Evolutionary conservation across 2,329 filamentous ascomycete species (phyloP), one percentile per base, ranked within the genome.

Genomic region (Verticillium alfalfae): DNA sequence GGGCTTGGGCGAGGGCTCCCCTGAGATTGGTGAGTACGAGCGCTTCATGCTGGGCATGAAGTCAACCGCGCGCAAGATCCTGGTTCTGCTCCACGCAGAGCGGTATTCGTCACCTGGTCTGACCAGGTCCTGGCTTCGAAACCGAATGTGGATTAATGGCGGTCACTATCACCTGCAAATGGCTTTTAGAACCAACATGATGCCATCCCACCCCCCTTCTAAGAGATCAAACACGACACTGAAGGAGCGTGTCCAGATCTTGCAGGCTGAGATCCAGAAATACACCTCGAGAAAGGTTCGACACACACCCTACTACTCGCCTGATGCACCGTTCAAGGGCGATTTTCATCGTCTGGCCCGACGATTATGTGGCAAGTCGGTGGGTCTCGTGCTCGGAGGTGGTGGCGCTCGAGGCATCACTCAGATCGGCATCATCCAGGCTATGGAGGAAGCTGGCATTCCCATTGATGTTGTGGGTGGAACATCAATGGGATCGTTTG

Each of bases 81-180:
- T 99, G 2, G 93, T 99, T 1, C 78, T 99, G 31, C 78, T 99
- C 2, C 96, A 99, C 72, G 81, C 90, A 0, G 95, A 99, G 69
- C 85, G 93, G 58, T 98, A 93, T 73, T 96, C 92, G 54, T 83
- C 85, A 0, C 88, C 93, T 5, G 95, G 95, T 0, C 74, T 97
- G 39, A 97, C 95, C 0, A 83, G 95, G 59, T 87, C 90, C 37
- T 99, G 95, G 95, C 78, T 99, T 15, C 87, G 89, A 64, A 97
- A 97, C 70, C 89, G 95, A 1, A 88, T 96, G 64, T 99, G 95
- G 95, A 95, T 99, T 75, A 99, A 98, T 67, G 95, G 95, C 16
- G 94, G 94, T 5, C 96, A 99, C 72, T 95, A 96, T 71, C 95
- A 99, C 68, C 91, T 99, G 13, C 95, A 99, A 70, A 98, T 99